Conservation (phyloP, 768 basidiomycete species). For the Trametes sanguinea region DNA sequence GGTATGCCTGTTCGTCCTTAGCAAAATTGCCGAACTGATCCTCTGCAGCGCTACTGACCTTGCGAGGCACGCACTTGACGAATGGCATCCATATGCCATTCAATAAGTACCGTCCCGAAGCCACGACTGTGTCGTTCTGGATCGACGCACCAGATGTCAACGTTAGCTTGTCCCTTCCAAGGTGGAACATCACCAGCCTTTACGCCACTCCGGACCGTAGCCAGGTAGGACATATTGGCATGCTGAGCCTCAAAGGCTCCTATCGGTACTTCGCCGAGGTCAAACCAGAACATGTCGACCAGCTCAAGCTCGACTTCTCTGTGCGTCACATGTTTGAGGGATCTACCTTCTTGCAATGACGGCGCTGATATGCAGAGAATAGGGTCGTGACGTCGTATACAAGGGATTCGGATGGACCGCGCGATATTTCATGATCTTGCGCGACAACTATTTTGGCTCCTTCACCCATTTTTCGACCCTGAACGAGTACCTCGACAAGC, state of each 20-base stretch:
- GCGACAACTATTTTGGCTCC: slow-evolving; percentile 92
- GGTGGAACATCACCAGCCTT: slow-evolving; percentile 85
- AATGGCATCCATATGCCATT: slow-evolving; percentile 61
- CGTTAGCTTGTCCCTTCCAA: slow-evolving; percentile 69
- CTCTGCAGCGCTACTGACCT: slow-evolving; percentile 65
- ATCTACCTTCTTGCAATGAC: background rate
- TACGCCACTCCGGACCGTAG: slow-evolving; percentile 62
- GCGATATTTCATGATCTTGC: slow-evolving; percentile 83
- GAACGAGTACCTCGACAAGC: slow-evolving; percentile 79
- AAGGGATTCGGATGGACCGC: slow-evolving; percentile 86
- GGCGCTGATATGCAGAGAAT: background rate
- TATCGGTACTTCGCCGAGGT: slow-evolving; percentile 76
- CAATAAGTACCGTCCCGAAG: slow-evolving; percentile 71
- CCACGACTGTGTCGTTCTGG: slow-evolving; percentile 64
- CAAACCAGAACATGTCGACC: slow-evolving; percentile 73
- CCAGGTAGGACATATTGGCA: slow-evolving; percentile 60
- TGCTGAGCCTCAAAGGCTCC: slow-evolving; percentile 61
- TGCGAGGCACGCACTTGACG: slow-evolving; percentile 59
- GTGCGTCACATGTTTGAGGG: slow-evolving; percentile 41
- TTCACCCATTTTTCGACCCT: slow-evolving; percentile 93
- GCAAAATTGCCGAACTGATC: slow-evolving; percentile 1
- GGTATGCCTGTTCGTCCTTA: slow-evolving; percentile 45
- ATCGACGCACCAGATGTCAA: slow-evolving; percentile 59
- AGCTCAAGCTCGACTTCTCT: slow-evolving; percentile 64
- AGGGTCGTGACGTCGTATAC: slow-evolving; percentile 60